Conservation (phyloP, 2,329 filamentous ascomycete species). For the Phyllosticta ampelicida region DNA sequence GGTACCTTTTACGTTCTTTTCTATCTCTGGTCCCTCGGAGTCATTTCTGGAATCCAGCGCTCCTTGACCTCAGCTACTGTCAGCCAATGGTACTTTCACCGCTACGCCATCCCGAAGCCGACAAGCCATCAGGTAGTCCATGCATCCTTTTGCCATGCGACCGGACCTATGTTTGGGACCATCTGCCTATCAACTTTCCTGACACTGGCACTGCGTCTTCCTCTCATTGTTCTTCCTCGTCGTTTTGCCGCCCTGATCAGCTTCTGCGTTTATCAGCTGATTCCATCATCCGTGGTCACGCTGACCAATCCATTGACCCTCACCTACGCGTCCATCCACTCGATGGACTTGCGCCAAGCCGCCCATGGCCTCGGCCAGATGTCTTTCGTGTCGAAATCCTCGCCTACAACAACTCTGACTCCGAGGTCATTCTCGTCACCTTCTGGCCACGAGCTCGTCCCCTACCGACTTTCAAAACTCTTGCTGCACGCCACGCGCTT, state of each 20-base stretch:
- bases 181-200: constrained; percentile 82
- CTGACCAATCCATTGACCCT: constrained; percentile 86
- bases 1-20: constrained; percentile 86
- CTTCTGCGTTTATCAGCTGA: constrained; percentile 64
- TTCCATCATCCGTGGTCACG: constrained; percentile 75
- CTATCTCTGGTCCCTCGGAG: constrained; percentile 87
- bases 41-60: constrained; percentile 80
- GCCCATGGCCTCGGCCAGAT: constrained; percentile 73
- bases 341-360: constrained; percentile 65
- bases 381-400: constrained; percentile 62
- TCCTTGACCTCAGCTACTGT: constrained; percentile 89
- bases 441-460: constrained; percentile 50
- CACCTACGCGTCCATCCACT: constrained; percentile 90
- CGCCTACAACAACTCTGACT: constrained; percentile 57
- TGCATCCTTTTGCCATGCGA: constrained; percentile 71
- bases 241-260: constrained; percentile 59
- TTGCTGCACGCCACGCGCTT: constrained; percentile 83
- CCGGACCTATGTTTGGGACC: constrained; percentile 81
- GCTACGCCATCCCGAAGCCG: constrained; percentile 66
- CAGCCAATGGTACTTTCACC: constrained; percentile 98
- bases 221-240: constrained; percentile 70
- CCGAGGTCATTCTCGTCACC: constrained; percentile 29
- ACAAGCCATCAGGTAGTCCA: constrained; percentile 71
- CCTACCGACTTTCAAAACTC: constrained; percentile 84
- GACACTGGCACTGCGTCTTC: constrained; percentile 69